Percentiles rank a stretch among this genome's conserved stretches.
Conservation (phyloP, 495 filamentous ascomycete species). For the Penicillium psychrofluorescens region DNA sequence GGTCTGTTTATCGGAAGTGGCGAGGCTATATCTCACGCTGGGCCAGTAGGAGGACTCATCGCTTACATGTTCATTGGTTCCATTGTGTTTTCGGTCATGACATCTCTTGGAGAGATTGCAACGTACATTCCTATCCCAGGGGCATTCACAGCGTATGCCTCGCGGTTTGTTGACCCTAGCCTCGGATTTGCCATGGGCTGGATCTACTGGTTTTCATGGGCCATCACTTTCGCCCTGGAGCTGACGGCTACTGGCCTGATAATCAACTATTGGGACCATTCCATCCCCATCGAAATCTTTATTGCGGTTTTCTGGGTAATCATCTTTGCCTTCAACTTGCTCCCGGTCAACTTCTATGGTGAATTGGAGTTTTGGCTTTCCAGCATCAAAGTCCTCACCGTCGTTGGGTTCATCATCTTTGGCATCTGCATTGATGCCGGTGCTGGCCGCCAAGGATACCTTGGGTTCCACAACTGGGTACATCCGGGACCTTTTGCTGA, state of each 20-base stretch:
- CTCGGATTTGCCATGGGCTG: constrained; percentile 67
- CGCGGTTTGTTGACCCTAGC: constrained; percentile 57
- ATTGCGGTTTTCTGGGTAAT: constrained; percentile 60
- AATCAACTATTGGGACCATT: constrained; percentile 57
- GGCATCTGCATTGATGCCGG: constrained; percentile 53
- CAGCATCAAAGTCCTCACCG: constrained; percentile 47
- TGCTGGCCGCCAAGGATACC: constrained; percentile 43
- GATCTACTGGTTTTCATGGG: constrained; percentile 51
- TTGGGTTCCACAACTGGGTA: constrained; percentile 54
- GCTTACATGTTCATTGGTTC: constrained; percentile 51
- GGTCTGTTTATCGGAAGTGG: constrained; percentile 66
- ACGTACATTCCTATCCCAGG: constrained; percentile 64
- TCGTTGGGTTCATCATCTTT: constrained; percentile 50
- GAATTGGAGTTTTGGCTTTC: constrained; percentile 58
- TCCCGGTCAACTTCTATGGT: constrained; percentile 42
- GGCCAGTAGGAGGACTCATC: constrained; percentile 56
- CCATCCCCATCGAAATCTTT: constrained; percentile 51
- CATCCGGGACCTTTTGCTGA: constrained; percentile 53
- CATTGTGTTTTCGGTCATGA: constrained; percentile 45
- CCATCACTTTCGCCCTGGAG: constrained; percentile 57
- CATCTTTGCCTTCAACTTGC: constrained; percentile 52
- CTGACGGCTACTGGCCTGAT: constrained; percentile 59
- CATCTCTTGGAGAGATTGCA: constrained; percentile 56
- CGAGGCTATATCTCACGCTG: constrained; percentile 49
- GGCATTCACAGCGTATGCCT: constrained; percentile 60